Percentiles rank a stretch among this genome's conserved stretches.
phyloP scores from a whole-genome alignment of 2,329 filamentous ascomycete species.

The Fusarium sp. region DNA sequence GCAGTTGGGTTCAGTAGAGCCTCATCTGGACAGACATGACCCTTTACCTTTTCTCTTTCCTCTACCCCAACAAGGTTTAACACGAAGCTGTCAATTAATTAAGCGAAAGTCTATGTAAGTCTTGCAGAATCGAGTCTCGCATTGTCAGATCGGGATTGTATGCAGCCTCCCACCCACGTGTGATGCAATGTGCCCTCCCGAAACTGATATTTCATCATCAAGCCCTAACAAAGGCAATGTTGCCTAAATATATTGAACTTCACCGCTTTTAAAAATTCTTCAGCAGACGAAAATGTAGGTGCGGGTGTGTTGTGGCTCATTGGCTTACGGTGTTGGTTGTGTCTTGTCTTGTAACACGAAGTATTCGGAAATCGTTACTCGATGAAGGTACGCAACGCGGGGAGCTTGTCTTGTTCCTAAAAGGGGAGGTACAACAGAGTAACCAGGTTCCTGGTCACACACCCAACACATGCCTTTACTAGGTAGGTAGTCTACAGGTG shows the following conservation, averaged over 20 bases:
- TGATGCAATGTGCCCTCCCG: not conserved
- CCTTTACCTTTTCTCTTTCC: not conserved
- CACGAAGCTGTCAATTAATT: not conserved
- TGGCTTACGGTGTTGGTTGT: slow-evolving; percentile 9
- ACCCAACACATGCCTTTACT: slow-evolving; percentile 1
- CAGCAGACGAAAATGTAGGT: not conserved
- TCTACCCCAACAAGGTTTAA: not conserved
- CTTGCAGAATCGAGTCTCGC: slow-evolving; percentile 9
- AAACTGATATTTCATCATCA: not conserved
- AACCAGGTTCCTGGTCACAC: slow-evolving; percentile 13
- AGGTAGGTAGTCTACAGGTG: not conserved
- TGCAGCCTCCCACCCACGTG: slow-evolving; percentile 4
- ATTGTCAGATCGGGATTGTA: slow-evolving; percentile 9
- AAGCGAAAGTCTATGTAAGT: slow-evolving; percentile 10
- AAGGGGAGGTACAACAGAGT: not conserved
- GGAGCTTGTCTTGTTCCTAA: not conserved
- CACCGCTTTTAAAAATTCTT: slow-evolving; percentile 15
- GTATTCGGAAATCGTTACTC: not conserved
- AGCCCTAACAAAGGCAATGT: not conserved
- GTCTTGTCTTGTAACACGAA: slow-evolving; percentile 12
- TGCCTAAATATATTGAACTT: not conserved
- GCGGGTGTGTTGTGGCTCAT: not conserved
- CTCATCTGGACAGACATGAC: not conserved
- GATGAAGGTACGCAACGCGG: not conserved
- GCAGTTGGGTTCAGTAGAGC: not conserved